Evolutionary conservation across 1,284 basidiomycete species (phyloP).

Genomic region (Rhodotorula mucilaginosa): DNA sequence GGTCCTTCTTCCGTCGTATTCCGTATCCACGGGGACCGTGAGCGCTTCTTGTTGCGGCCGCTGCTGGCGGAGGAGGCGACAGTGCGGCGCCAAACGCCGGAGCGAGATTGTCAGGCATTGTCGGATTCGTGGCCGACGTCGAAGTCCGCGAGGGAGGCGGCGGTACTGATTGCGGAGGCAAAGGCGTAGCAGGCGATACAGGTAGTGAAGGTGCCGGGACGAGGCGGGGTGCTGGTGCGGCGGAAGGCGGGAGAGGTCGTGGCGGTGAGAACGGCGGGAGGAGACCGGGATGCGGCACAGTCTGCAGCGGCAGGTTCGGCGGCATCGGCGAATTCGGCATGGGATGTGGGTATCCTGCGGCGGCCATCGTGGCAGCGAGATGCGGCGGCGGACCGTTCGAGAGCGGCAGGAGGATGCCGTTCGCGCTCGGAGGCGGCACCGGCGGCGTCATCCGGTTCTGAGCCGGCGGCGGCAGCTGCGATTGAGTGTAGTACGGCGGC

Average conservation of each 20-base stretch:
- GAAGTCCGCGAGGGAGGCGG: neutral
- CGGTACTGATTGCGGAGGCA: constrained; percentile 13
- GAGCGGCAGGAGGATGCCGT: constrained; percentile 31
- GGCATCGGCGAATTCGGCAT: neutral
- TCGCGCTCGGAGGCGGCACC: neutral
- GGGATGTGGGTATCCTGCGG: neutral
- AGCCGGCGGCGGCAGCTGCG: neutral
- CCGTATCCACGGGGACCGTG: neutral
- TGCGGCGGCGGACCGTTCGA: constrained; percentile 24
- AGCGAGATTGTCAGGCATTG: neutral
- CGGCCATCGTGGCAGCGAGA: neutral
- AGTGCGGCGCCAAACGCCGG: neutral
- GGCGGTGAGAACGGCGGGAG: constrained; percentile 16
- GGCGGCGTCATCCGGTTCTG: no score
- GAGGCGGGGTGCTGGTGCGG: neutral
- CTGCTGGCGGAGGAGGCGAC: neutral
- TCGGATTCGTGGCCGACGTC: neutral
- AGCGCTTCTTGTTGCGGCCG: neutral
- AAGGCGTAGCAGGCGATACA: constrained; percentile 24
- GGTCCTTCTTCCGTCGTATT: neutral
- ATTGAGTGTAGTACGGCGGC: neutral
- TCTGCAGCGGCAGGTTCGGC: neutral
- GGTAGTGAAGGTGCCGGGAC: constrained; percentile 13
- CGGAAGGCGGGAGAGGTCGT: neutral
- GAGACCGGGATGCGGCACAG: neutral